Conservation (phyloP, 176 grass and related monocot genomes). For the Elymus sibiricus region DNA sequence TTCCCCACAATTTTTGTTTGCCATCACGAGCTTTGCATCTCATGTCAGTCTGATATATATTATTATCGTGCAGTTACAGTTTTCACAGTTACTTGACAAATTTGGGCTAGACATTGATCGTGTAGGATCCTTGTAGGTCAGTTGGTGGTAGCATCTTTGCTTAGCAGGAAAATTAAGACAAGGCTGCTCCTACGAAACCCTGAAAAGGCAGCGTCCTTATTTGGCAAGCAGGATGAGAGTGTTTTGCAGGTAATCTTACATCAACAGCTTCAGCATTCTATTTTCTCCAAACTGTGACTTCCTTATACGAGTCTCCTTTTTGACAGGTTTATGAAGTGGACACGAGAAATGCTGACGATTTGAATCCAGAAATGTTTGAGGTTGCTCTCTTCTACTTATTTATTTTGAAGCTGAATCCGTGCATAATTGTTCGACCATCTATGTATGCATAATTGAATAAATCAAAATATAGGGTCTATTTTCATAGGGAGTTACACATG, state of each 20-base stretch:
- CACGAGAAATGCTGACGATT: slow-evolving; percentile 62
- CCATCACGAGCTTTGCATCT: neutral
- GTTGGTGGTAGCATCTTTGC: slow-evolving; percentile 82
- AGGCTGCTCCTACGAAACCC: slow-evolving; percentile 80
- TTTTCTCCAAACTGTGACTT: neutral
- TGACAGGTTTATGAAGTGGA: slow-evolving; percentile 69
- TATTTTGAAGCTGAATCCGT: slow-evolving; percentile 6
- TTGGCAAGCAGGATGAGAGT: slow-evolving; percentile 74
- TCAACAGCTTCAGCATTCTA: slow-evolving; percentile 4
- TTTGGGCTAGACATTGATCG: neutral
- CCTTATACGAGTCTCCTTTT: slow-evolving; percentile 8
- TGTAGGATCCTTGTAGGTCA: slow-evolving; percentile 61
- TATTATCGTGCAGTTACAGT: neutral
- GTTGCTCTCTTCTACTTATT: slow-evolving; percentile 29
- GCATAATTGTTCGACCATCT: neutral
- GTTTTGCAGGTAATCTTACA: slow-evolving; percentile 49
- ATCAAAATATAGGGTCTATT: slow-evolving; percentile 74
- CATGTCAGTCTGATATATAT: neutral
- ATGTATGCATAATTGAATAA: slow-evolving; percentile 56
- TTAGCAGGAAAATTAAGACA: slow-evolving; percentile 81
- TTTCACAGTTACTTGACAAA: neutral
- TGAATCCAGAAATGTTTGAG: slow-evolving; percentile 84
- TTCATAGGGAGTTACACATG: slow-evolving; percentile 97
- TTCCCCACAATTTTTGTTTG: neutral
- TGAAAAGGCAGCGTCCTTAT: slow-evolving; percentile 63